phyloP scores from a whole-genome alignment of 768 basidiomycete species.

The Pisolithus sp. region DNA sequence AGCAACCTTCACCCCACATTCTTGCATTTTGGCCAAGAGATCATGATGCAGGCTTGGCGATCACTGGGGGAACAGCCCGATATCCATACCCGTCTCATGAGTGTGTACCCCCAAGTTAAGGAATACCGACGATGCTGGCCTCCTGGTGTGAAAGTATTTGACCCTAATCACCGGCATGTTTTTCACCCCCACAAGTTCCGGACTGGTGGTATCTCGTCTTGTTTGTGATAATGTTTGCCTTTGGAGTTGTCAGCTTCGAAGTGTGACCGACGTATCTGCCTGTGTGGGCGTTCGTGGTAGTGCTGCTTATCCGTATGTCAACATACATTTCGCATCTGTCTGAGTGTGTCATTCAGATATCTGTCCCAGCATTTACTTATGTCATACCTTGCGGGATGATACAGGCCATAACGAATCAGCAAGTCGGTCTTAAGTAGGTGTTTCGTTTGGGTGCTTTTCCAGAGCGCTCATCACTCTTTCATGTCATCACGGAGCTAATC shows the following conservation, averaged over 20 bases:
- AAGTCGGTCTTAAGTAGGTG: slow-evolving; percentile 55
- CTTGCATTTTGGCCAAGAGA: slow-evolving; percentile 73
- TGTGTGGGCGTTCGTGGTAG: slow-evolving; percentile 61
- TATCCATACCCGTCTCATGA: slow-evolving; percentile 83
- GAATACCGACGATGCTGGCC: too few species aligned
- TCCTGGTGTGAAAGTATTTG: too few species aligned
- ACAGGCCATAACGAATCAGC: slow-evolving; percentile 73
- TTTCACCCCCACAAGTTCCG: slow-evolving; percentile 44
- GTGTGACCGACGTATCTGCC: slow-evolving; percentile 71
- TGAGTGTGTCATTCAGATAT: background rate
- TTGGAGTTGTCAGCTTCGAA: slow-evolving; percentile 65
- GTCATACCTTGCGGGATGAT: slow-evolving; percentile 51
- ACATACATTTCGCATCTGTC: background rate
- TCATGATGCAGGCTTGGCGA: slow-evolving; percentile 63
- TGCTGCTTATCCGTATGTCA: slow-evolving; percentile 41
- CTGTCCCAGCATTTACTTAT: slow-evolving; percentile 33
- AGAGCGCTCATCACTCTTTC: slow-evolving; percentile 8
- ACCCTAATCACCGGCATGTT: background rate
- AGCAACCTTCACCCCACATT: slow-evolving; percentile 27
- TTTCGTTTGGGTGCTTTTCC: background rate
- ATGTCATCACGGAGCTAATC: slow-evolving; percentile 74
- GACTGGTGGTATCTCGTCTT: slow-evolving; percentile 80
- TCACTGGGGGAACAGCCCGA: slow-evolving; percentile 75
- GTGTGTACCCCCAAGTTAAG: slow-evolving; percentile 47
- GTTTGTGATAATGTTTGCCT: slow-evolving; percentile 65